Base-by-base conservation (phyloP, 768 basidiomycete genomes). In the Hortiboletus campestris region DNA sequence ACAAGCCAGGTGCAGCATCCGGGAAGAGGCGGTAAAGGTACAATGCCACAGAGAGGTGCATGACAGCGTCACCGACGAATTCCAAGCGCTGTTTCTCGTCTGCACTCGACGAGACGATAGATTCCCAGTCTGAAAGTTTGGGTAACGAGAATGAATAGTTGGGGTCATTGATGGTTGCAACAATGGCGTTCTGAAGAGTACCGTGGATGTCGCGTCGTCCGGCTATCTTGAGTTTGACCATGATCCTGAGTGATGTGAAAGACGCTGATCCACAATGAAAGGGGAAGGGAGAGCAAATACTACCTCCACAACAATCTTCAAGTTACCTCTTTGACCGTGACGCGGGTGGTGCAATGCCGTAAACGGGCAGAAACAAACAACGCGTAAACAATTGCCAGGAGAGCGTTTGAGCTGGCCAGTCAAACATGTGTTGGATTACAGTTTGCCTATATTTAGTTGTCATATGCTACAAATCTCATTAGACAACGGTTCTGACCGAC, bases 61-160 rank as follows among this genome's bases (percentile, higher is more conserved):
- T 78, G 50, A 77, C 65, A 29, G 77, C 74, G 51, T 80, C 79
- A 6, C 79, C 80, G 13, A 80, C 58, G 61, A 78, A 80, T 61
- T 81, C 80, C 44, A 79, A 53, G 28, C 78, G 70, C 35, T 80
- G 75, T 62, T 73, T 72, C 61, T 72, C 70, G 28, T 55, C 54
- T 16, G 39, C 46, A 14, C 59, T 64, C 44, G 63, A 71, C 5
- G 65, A 56, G 20, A 71, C 62, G 6, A 71, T 6, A 10, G 67
- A 62, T 25, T 71, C 67, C 68, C 69, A 69, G 40, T 71, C 67
- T 20, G 56, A 51, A 43, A 71, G 62, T 20, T 53, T 53, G 39
- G 69, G 68, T 17, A 68, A 52, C 20, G 67, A 60, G 55, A 71
- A 64, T 2, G 62, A 64, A 41, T 68, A 66, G 31, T 22, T 53